Percentiles rank a stretch among this genome's conserved stretches.
Conservation (phyloP, 352 stramenopile genomes). For the Pilasporangium apinafurcum region DNA sequence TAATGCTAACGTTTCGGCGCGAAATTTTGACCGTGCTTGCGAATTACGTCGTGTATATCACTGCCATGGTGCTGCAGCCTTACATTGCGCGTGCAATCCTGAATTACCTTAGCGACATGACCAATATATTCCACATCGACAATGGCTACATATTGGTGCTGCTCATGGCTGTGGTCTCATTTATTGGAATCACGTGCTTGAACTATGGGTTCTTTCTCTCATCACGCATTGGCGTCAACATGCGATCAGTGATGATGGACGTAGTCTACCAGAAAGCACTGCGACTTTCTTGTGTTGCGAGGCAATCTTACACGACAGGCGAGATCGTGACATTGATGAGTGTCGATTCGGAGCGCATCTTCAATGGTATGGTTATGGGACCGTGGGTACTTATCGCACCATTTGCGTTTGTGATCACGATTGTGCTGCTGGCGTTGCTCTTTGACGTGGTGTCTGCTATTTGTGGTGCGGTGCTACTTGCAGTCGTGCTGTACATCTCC, state of each 20-base stretch:
- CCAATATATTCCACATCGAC: conserved; percentile 3
- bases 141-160: conserved; percentile 14
- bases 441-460: conserved; percentile 1
- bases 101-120: conserved; percentile 4
- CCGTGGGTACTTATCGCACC: conserved; percentile 9
- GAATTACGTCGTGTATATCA: conserved; percentile 5
- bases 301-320: conserved; percentile 12
- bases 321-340: conserved; percentile 24
- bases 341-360: conserved; percentile 27
- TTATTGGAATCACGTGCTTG: conserved; percentile 11
- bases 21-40: not conserved
- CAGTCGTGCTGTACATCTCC: not conserved
- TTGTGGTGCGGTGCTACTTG: not conserved
- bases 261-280: conserved; percentile 15
- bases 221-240: conserved; percentile 12
- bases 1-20: not conserved
- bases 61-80: not conserved
- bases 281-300: conserved; percentile 7
- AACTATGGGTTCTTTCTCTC: conserved; percentile 14
- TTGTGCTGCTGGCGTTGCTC: conserved; percentile 9
- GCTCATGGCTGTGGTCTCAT: conserved; percentile 9
- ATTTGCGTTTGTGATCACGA: conserved; percentile 6
- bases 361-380: conserved; percentile 15
- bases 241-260: conserved; percentile 14
- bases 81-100: not conserved